A percentile compares a stretch with the other conserved stretches of the same genome.
These are phyloP conservation scores for Gracilariopsis chorda DNA, from an alignment of 23 red algal genomes.

Conservation along the genomic window DNA sequence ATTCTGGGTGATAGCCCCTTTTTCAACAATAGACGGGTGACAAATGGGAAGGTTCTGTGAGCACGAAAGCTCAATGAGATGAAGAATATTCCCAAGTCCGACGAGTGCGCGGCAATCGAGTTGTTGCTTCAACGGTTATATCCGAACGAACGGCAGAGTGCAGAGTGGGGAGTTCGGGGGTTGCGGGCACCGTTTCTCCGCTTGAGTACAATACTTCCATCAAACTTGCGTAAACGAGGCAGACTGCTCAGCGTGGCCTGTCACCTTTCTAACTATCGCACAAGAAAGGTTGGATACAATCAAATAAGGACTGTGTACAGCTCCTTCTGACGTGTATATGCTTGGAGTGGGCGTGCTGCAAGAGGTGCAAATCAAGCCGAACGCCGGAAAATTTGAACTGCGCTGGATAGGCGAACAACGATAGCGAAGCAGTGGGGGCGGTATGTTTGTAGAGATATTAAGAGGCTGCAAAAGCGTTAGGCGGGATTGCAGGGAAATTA, in stretches of 20 bases:
- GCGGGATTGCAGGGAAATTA: not conserved
- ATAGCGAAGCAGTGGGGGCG: no score
- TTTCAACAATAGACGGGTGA: not conserved
- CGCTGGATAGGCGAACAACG: slow-evolving; percentile 54
- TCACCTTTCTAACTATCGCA: slow-evolving; percentile 18
- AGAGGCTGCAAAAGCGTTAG: not conserved
- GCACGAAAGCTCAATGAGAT: not conserved
- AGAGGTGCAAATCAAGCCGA: slow-evolving; percentile 33
- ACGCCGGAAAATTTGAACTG: slow-evolving; percentile 75
- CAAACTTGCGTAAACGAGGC: not conserved
- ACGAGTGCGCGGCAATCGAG: not conserved
- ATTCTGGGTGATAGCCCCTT: slow-evolving; percentile 14
- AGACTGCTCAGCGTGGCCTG: not conserved
- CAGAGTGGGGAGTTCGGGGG: slow-evolving; percentile 28
- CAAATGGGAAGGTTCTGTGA: slow-evolving; percentile 8
- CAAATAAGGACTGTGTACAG: not conserved
- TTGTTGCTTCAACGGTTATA: not conserved
- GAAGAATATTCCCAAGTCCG: not conserved
- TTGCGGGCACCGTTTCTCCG: not conserved
- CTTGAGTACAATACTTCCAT: not conserved
- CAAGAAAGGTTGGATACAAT: not conserved
- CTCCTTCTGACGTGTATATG: no score
- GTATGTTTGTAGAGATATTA: no score
- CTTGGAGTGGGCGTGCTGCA: no score
- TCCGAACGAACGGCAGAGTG: slow-evolving; percentile 15